A percentile compares a stretch with the other conserved stretches of the same genome.
Evolutionary conservation across 306 rosid species (phyloP).

Genomic region (Hippophae tibetana): DNA sequence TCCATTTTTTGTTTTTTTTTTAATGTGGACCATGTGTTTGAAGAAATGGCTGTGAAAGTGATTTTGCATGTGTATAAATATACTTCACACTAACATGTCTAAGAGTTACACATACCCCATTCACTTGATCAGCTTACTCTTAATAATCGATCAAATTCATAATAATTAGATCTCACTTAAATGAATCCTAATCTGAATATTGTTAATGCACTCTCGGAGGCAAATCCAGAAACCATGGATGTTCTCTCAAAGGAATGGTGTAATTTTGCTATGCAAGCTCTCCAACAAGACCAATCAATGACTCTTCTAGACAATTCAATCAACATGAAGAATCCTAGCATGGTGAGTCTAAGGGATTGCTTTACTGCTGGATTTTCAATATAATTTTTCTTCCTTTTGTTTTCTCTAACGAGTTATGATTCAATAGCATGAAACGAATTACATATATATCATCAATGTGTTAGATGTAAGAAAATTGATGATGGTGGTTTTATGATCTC

Average conservation of each 20-base stretch:
- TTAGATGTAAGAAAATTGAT: background rate
- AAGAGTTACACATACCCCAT: conserved; percentile 22
- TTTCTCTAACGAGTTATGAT: no score
- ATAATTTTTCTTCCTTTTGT: background rate
- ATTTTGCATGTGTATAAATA: background rate
- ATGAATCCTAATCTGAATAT: conserved; percentile 46
- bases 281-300: conserved; percentile 47
- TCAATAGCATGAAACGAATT: no score
- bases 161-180: background rate
- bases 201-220: conserved; percentile 52
- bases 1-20: background rate
- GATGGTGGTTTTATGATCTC: conserved; percentile 10
- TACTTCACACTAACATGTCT: conserved; percentile 1
- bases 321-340: conserved; percentile 37
- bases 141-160: conserved; percentile 6
- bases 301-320: conserved; percentile 38
- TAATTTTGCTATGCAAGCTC: conserved; percentile 77
- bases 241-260: conserved; percentile 83
- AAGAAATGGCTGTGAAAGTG: background rate
- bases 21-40: background rate
- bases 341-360: conserved; percentile 24
- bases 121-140: conserved; percentile 3
- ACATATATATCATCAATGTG: background rate
- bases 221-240: conserved; percentile 87
- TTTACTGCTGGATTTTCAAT: background rate